Base-by-base conservation (phyloP, 768 basidiomycete species). In the Lactarius hatsudake region DNA sequence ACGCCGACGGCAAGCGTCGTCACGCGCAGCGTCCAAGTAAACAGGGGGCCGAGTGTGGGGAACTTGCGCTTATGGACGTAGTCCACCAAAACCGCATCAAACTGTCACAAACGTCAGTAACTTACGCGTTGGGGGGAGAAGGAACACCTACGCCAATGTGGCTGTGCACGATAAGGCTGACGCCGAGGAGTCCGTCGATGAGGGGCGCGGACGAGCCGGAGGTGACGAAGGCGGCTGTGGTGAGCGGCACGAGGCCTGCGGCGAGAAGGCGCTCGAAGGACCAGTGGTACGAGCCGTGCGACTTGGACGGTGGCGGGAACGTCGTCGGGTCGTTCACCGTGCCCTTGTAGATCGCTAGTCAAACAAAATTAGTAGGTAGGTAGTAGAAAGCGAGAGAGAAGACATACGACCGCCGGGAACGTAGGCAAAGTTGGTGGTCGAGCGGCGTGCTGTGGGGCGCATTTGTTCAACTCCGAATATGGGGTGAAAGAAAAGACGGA, bases 21-120 rank as follows among this genome's bases (percentile, higher is more conserved):
- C 7, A 85, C 77, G 57, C 94, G 84, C 63, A 98, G 81, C 9
- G 81, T 76, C 96, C 96, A 98, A n/a, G 81, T 86, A 15, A 77
- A 72, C 56, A 88, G 62, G 1, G 81, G 86, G 13, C 93, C 95
- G 66, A 94, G 61, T 54, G 87, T 71, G n/a, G 94, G 93, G 83
- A 91, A 97, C 79, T 99, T 98, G 78, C 96, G 91, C 30, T 84
- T 80, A 79, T 98, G 95, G 56, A 98, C 75, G 78, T 98, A 99
- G 82, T 98, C 97, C 59, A 90, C 87, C 54, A 96, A 64, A 64
- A 86, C 77, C 12, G 83, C 74, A 74, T 95, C 91, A 70, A 94
- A 94, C 91, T 94, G 70, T 32, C 48, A 10, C 18, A 12, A 40
- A 20, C 20, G 28, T 28, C 17, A 18, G 18, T 10, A n/a, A n/a